phyloP scores from a whole-genome alignment of 148 eudicot genomes.

The Rhododendron simsii region DNA sequence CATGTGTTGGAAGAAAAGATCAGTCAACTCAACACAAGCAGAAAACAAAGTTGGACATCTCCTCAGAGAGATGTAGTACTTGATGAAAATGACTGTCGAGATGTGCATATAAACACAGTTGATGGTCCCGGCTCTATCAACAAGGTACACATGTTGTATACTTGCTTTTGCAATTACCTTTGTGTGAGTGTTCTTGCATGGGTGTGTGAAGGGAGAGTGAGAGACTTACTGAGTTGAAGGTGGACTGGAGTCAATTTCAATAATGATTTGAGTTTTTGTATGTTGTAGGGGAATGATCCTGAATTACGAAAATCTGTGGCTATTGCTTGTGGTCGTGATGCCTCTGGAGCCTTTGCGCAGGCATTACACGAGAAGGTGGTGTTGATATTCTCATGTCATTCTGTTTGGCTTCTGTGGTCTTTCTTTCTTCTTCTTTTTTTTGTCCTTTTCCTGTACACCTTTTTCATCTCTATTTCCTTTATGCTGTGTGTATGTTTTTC shows the following conservation, averaged over 20 bases:
- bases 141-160: conserved; percentile 36
- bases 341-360: conserved; percentile 69
- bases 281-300: conserved; percentile 29
- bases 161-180: not conserved
- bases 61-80: conserved; percentile 18
- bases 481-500: not conserved
- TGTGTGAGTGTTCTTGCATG: not conserved
- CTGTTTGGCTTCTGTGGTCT: not conserved
- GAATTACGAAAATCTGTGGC: conserved; percentile 16
- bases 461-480: conserved; percentile 7
- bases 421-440: not conserved
- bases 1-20: conserved; percentile 46
- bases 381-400: not conserved
- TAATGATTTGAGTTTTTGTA: not conserved
- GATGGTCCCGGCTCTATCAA: conserved; percentile 21
- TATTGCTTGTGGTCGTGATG: conserved; percentile 33
- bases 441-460: not conserved
- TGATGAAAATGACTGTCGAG: conserved; percentile 29
- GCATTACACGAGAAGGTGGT: conserved; percentile 94
- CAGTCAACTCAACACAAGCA: conserved; percentile 28
- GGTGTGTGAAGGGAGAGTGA: not conserved
- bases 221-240: not conserved
- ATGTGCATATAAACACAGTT: conserved; percentile 37
- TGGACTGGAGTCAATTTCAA: not conserved
- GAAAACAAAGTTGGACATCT: conserved; percentile 21